phyloP scores from a whole-genome alignment of 495 filamentous ascomycete genomes.

The Penicillium herquei region DNA sequence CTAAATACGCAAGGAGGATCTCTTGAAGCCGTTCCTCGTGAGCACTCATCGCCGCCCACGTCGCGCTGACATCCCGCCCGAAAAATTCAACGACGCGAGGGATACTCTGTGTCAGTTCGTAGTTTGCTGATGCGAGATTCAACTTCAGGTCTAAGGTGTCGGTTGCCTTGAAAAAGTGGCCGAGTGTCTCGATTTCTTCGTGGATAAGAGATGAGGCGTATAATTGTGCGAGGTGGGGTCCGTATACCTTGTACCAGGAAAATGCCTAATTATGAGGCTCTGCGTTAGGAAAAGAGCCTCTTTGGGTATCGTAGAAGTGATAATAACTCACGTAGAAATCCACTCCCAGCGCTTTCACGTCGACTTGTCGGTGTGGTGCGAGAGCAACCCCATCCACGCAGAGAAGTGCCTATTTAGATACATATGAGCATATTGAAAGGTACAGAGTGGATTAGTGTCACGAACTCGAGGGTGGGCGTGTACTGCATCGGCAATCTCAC shows the following conservation, averaged over 20 bases:
- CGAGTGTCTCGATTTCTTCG: constrained; percentile 50
- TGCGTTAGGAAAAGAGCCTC: not conserved
- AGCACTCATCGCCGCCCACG: constrained; percentile 50
- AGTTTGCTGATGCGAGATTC: constrained; percentile 61
- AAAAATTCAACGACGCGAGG: constrained; percentile 58
- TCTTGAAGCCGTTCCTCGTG: constrained; percentile 62
- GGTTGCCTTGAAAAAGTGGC: constrained; percentile 65
- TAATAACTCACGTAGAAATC: constrained; percentile 59
- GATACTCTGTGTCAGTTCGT: constrained; percentile 63
- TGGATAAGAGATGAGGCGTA: constrained; percentile 54
- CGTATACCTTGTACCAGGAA: constrained; percentile 58
- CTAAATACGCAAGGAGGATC: constrained; percentile 57
- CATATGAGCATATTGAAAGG: constrained; percentile 32
- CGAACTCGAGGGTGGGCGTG: constrained; percentile 40
- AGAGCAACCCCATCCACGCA: constrained; percentile 65
- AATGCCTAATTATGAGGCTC: not conserved
- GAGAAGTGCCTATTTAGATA: constrained; percentile 34
- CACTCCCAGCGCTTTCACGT: constrained; percentile 63
- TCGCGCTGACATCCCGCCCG: constrained; percentile 25
- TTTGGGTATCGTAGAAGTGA: not conserved
- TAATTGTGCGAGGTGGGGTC: constrained; percentile 66
- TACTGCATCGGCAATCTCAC: constrained; percentile 46
- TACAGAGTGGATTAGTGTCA: not conserved
- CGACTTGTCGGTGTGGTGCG: constrained; percentile 66
- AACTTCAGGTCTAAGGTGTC: constrained; percentile 60